These are phyloP conservation scores for Metschnikowia santaceciliae DNA, from an alignment of 805 yeast genomes.

Conservation along the genomic window DNA sequence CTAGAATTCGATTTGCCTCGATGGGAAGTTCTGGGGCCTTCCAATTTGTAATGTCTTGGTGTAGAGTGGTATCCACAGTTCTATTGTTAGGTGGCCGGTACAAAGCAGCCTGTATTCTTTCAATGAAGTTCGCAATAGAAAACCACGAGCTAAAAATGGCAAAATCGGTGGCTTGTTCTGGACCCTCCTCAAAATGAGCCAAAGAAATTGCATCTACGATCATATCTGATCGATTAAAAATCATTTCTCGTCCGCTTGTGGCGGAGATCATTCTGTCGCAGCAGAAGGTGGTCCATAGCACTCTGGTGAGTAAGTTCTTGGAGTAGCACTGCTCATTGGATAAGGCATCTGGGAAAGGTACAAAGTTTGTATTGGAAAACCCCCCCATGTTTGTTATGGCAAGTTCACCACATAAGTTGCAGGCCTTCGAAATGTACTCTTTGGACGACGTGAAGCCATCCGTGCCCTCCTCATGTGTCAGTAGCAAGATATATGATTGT, in stretches of 20 bases:
- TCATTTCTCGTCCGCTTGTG: conserved; percentile 4
- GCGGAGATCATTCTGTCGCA: conserved; percentile 4
- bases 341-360: not conserved
- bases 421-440: conserved; percentile 3
- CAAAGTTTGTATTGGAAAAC: not conserved
- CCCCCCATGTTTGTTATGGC: conserved; percentile 4
- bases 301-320: not conserved
- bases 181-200: conserved; percentile 1
- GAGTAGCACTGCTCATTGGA: not conserved
- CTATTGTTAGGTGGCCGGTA: conserved; percentile 1
- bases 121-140: not conserved
- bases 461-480: conserved; percentile 3
- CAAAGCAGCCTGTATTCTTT: conserved; percentile 3
- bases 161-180: not conserved
- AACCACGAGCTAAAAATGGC: conserved; percentile 1
- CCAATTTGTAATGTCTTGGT: conserved; percentile 1
- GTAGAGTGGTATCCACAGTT: not conserved
- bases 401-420: conserved; percentile 5
- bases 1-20: not conserved
- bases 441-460: conserved; percentile 2
- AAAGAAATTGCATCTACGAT: not conserved
- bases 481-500: not conserved
- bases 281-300: conserved; percentile 4
- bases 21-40: not conserved
- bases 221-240: conserved; percentile 1